phyloP scores from a whole-genome alignment of 352 stramenopile genomes.

The Phytopythium chamaehyphon region DNA sequence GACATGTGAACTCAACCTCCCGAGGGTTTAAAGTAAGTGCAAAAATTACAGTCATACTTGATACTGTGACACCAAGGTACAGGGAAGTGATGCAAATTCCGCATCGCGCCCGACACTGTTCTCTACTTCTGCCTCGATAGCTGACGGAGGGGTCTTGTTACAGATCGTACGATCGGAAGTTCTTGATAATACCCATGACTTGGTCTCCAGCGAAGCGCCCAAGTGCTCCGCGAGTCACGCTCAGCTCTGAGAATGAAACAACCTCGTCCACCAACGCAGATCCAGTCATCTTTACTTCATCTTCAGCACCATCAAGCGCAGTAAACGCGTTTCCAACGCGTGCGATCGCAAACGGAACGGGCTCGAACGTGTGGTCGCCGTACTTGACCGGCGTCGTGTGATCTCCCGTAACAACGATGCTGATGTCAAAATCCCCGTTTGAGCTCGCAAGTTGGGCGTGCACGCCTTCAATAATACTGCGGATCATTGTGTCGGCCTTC shows the following conservation, averaged over 20 bases:
- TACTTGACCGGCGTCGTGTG: slow-evolving; percentile 86
- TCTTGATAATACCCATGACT: slow-evolving; percentile 81
- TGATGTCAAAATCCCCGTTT: slow-evolving; percentile 42
- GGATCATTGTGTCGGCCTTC: slow-evolving; percentile 82
- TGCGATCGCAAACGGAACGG: slow-evolving; percentile 77
- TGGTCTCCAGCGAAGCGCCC: slow-evolving; percentile 82
- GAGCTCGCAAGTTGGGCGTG: slow-evolving; percentile 25
- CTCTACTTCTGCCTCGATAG: too few species aligned
- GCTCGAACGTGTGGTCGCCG: slow-evolving; percentile 86
- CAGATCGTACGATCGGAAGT: slow-evolving; percentile 46
- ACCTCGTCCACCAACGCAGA: slow-evolving; percentile 49
- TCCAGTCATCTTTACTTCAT: neutral
- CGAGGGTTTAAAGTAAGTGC: too few species aligned
- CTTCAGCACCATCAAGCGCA: slow-evolving; percentile 1
- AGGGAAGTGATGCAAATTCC: too few species aligned
- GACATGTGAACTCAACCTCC: too few species aligned
- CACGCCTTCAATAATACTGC: slow-evolving; percentile 44
- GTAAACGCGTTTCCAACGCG: slow-evolving; percentile 32
- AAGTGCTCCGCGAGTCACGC: slow-evolving; percentile 58
- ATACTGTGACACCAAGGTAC: too few species aligned
- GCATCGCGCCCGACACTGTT: too few species aligned
- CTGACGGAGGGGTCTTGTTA: slow-evolving; percentile 8
- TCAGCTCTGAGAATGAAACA: slow-evolving; percentile 59
- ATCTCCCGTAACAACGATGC: slow-evolving; percentile 83
- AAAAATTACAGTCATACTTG: too few species aligned